These are phyloP conservation scores for Phlebiopsis gigantea DNA, from an alignment of 768 basidiomycete species.

Conservation along the genomic window DNA sequence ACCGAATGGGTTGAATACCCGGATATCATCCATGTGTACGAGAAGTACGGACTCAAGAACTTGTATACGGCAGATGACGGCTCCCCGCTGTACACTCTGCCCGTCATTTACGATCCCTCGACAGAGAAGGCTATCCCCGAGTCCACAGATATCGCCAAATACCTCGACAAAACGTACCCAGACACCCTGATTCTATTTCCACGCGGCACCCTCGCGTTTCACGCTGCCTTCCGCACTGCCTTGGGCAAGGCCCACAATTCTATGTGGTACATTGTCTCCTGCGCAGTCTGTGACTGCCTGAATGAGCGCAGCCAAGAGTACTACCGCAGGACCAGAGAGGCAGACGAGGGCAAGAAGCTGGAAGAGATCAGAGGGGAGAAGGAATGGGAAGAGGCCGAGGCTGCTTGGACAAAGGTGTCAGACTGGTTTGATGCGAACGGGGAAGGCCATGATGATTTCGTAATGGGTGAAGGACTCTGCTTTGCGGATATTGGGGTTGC, in stretches of 20 bases:
- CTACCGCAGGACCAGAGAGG: conserved; percentile 32
- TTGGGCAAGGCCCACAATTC: conserved; percentile 6
- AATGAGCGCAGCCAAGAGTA: conserved; percentile 26
- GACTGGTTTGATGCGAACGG: conserved; percentile 26
- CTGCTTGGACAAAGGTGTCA: conserved; percentile 22
- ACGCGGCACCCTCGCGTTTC: conserved; percentile 24
- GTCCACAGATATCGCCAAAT: conserved; percentile 24
- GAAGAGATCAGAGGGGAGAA: conserved; percentile 30
- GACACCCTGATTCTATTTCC: conserved; percentile 32
- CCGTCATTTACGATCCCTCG: conserved; percentile 25
- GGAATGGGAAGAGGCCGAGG: conserved; percentile 24
- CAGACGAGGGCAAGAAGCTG: conserved; percentile 27
- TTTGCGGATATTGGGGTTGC: conserved; percentile 34
- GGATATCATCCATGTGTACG: conserved; percentile 32
- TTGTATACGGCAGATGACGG: conserved; percentile 19
- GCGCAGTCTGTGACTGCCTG: conserved; percentile 12
- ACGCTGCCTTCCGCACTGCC: conserved; percentile 18
- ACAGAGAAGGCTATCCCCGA: conserved; percentile 20
- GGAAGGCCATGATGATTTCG: conserved; percentile 22
- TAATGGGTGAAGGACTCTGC: conserved; percentile 28
- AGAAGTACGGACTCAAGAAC: conserved; percentile 28
- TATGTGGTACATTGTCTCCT: conserved; percentile 3
- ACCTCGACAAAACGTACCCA: conserved; percentile 25
- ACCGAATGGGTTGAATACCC: conserved; percentile 42
- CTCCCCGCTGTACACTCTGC: conserved; percentile 21